A percentile compares a stretch with the other conserved stretches of the same genome.
These are phyloP conservation scores for Serendipita indica DNA, from an alignment of 768 basidiomycete genomes.

Conservation along the genomic window DNA sequence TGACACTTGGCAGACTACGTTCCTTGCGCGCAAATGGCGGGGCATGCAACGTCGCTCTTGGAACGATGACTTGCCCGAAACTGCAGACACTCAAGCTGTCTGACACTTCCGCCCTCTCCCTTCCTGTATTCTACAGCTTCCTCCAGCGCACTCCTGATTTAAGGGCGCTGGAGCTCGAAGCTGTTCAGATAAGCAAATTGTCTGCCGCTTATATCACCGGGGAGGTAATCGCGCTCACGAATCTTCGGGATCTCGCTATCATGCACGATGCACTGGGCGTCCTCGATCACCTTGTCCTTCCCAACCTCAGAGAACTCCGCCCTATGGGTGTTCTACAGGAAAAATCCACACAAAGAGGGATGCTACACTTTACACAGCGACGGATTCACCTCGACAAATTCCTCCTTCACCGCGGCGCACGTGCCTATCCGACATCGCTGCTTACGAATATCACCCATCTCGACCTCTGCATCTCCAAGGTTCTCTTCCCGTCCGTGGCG, in stretches of 20 bases:
- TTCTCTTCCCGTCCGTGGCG: not conserved
- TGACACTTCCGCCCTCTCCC: not conserved
- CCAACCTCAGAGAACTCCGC: not conserved
- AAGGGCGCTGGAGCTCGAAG: not conserved
- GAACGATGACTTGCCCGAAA: not conserved
- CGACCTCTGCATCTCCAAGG: slow-evolving; percentile 1
- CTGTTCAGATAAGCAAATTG: too few relatives aligned
- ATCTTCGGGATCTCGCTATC: not conserved
- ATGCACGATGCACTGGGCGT: not conserved
- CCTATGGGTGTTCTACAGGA: not conserved
- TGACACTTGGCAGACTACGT: not conserved
- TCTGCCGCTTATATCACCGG: too few relatives aligned
- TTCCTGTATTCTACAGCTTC: not conserved
- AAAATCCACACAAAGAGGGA: not conserved
- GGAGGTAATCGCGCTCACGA: too few relatives aligned
- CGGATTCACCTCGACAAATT: not conserved
- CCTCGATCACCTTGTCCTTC: not conserved
- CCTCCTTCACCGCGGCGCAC: not conserved
- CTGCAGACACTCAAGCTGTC: not conserved
- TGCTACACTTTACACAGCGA: not conserved
- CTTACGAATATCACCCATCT: not conserved
- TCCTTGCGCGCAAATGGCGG: not conserved
- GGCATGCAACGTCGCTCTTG: not conserved
- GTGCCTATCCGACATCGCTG: not conserved
- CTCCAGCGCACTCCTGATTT: not conserved